Conservation (phyloP, 192 early-diverging fungal species). For the Chytriomyces confervae region DNA sequence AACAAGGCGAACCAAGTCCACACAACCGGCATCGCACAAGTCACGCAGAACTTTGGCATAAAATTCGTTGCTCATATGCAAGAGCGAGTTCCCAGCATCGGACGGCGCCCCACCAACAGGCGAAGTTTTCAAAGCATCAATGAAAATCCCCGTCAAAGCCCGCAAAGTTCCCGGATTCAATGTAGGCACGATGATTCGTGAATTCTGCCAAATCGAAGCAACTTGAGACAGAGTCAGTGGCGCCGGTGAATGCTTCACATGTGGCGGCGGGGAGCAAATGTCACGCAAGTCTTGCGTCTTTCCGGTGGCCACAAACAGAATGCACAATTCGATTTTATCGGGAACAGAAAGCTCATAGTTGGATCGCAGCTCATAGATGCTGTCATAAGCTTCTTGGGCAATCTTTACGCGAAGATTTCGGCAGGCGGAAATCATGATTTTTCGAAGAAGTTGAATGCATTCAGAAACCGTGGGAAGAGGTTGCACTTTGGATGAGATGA, state of each 20-base stretch:
- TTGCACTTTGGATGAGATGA: neutral
- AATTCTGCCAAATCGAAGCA: constrained; percentile 26
- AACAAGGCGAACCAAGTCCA: constrained; percentile 2
- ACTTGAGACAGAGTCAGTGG: constrained; percentile 13
- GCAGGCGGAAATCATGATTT: constrained; percentile 17
- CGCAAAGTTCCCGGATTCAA: neutral
- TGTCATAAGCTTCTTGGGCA: constrained; percentile 27
- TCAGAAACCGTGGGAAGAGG: neutral
- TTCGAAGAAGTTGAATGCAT: neutral
- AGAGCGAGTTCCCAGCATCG: neutral
- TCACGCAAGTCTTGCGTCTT: constrained; percentile 1
- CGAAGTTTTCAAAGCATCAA: constrained; percentile 1
- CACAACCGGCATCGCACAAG: constrained; percentile 6
- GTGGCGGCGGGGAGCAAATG: neutral
- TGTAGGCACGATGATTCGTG: neutral
- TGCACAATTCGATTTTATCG: constrained; percentile 6
- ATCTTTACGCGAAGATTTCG: constrained; percentile 9
- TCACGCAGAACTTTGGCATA: constrained; percentile 21
- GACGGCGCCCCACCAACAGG: neutral
- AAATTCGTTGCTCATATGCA: constrained; percentile 10
- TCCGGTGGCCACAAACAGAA: constrained; percentile 18
- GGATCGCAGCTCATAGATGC: constrained; percentile 6
- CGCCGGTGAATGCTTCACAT: neutral
- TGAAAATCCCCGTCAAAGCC: constrained; percentile 12
- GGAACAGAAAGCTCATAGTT: neutral